Percentiles rank a stretch among this genome's conserved stretches.
Conservation (phyloP, 2,329 filamentous ascomycete species). For the Plenodomus biglobosus region DNA sequence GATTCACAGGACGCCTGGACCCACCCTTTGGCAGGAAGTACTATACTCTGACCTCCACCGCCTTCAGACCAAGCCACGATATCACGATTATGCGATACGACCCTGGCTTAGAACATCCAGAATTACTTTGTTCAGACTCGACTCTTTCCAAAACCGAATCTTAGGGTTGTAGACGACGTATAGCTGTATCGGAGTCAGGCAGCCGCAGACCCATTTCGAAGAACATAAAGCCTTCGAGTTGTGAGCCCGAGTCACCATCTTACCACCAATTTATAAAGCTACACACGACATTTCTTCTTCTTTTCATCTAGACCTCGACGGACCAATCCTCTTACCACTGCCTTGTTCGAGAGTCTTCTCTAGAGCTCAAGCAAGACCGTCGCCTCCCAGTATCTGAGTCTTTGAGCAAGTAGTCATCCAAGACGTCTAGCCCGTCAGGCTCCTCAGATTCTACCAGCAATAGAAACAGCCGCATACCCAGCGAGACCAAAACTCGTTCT, state of each 20-base stretch:
- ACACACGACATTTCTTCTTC: conserved; percentile 4
- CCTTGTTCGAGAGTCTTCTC: conserved; percentile 3
- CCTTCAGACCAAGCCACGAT: conserved; percentile 20
- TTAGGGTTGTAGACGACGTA: conserved; percentile 12
- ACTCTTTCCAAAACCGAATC: conserved; percentile 24
- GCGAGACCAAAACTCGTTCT: conserved; percentile 8
- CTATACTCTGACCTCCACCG: conserved; percentile 23
- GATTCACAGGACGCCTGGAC: conserved; percentile 6
- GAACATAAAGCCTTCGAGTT: conserved; percentile 28
- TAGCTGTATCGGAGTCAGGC: conserved; percentile 7
- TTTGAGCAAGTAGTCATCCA: conserved; percentile 28
- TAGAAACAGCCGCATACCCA: conserved; percentile 9
- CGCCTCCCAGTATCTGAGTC: conserved; percentile 4
- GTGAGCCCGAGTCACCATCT: conserved; percentile 14
- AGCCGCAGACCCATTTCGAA: conserved; percentile 7
- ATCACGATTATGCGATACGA: conserved; percentile 30
- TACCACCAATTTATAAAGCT: conserved; percentile 6
- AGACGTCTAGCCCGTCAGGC: conserved; percentile 28
- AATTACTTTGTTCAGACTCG: conserved; percentile 22
- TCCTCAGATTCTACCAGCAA: conserved; percentile 13
- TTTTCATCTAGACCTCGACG: neutral
- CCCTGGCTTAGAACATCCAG: conserved; percentile 26
- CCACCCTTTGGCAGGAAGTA: conserved; percentile 10
- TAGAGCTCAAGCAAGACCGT: conserved; percentile 4
- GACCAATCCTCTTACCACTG: conserved; percentile 1